Percentiles rank a stretch among this genome's conserved stretches.
These are phyloP conservation scores for Sphaerosporella brunnea DNA, from an alignment of 495 filamentous ascomycete species.

Conservation along the genomic window DNA sequence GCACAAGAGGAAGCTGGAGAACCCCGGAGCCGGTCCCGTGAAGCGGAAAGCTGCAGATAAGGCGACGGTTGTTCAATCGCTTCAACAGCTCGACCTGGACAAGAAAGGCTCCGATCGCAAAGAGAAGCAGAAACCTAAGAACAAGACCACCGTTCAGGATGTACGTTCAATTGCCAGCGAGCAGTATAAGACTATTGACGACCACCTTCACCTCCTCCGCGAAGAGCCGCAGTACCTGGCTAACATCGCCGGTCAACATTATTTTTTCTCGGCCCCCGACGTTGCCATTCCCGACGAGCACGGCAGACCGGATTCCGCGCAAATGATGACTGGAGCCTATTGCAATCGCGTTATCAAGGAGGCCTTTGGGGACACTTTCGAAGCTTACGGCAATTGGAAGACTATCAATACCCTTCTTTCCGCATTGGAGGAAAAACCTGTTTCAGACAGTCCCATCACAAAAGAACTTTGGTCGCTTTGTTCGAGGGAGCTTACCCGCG, in stretches of 20 bases:
- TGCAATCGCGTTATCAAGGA: not conserved
- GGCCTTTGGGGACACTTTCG: not conserved
- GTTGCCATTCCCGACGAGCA: not conserved
- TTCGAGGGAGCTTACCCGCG: conserved; percentile 7
- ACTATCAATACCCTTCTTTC: not conserved
- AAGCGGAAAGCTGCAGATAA: not conserved
- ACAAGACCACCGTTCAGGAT: not conserved
- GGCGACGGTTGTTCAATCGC: not conserved
- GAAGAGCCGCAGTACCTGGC: conserved; percentile 13
- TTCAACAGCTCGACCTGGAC: not conserved
- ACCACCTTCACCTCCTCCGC: conserved; percentile 9
- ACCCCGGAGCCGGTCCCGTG: not conserved
- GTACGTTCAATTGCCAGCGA: not conserved
- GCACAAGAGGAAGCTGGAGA: conserved; percentile 5
- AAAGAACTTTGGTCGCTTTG: conserved; percentile 11
- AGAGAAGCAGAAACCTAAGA: not conserved
- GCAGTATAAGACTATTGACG: conserved; percentile 4
- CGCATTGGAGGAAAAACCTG: not conserved
- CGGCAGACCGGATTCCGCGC: not conserved
- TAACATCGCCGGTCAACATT: conserved; percentile 4
- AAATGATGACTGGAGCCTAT: not conserved
- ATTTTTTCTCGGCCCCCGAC: conserved; percentile 8
- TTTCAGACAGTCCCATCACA: conserved; percentile 1
- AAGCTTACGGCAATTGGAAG: not conserved
- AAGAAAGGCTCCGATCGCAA: not conserved